phyloP scores from a whole-genome alignment of 2,329 filamentous ascomycete species.

The Saccharata proteae region DNA sequence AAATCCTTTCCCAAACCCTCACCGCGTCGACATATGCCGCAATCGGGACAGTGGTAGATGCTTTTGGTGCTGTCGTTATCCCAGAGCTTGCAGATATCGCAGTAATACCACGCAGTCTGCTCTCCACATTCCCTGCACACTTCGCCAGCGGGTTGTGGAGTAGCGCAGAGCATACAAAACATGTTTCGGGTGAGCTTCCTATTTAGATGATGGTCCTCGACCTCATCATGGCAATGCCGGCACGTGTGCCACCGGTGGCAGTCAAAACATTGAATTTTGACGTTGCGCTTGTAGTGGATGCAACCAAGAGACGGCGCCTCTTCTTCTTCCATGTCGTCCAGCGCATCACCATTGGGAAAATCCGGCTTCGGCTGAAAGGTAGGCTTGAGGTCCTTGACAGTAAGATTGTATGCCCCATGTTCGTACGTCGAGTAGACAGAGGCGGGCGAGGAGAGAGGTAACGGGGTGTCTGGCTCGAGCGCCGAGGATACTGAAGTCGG shows the following conservation, averaged over 20 bases:
- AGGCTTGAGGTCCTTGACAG: slow-evolving; percentile 8
- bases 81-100: slow-evolving; percentile 90
- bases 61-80: slow-evolving; percentile 82
- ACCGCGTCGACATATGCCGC: slow-evolving; percentile 86
- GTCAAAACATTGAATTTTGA: slow-evolving; percentile 86
- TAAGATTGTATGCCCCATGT: slow-evolving; percentile 21
- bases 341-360: slow-evolving; percentile 23
- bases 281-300: slow-evolving; percentile 85
- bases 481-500: slow-evolving; percentile 23
- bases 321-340: slow-evolving; percentile 39
- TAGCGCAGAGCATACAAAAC: slow-evolving; percentile 92
- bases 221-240: slow-evolving; percentile 81
- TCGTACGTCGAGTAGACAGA: slow-evolving; percentile 22
- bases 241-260: slow-evolving; percentile 92
- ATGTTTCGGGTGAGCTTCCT: slow-evolving; percentile 82
- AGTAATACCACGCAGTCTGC: slow-evolving; percentile 80
- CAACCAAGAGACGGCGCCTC: slow-evolving; percentile 53
- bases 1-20: slow-evolving; percentile 92
- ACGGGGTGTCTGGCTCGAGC: slow-evolving; percentile 21
- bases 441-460: slow-evolving; percentile 21
- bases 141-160: slow-evolving; percentile 70
- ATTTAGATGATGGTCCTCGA: slow-evolving; percentile 66
- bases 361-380: slow-evolving; percentile 9
- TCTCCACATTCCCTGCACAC: slow-evolving; percentile 66
- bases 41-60: slow-evolving; percentile 94